Conservation (phyloP, 208 protist species). For the Trypanosoma platydactyli region DNA sequence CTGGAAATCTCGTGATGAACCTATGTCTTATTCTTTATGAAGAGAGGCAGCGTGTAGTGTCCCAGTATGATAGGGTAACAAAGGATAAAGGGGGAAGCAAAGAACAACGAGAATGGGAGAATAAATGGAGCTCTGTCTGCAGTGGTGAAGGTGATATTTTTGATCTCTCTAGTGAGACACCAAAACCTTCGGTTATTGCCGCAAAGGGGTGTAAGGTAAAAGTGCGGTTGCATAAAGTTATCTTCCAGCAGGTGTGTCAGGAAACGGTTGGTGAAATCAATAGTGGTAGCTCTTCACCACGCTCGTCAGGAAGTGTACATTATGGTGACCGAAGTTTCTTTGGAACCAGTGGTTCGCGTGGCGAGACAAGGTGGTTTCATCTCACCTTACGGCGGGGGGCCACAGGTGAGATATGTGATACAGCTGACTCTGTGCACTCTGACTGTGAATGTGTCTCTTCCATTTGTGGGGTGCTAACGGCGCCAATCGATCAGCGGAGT, state of each 20-base stretch:
- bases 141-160: background rate
- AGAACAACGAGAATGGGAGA: background rate
- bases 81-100: background rate
- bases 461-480: background rate
- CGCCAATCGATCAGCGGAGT: background rate
- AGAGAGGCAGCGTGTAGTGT: background rate
- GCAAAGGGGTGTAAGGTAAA: slow-evolving; percentile 12
- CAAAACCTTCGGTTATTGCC: slow-evolving; percentile 5
- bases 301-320: background rate
- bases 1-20: slow-evolving; percentile 24
- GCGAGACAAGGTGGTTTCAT: slow-evolving; percentile 9
- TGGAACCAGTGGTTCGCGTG: background rate
- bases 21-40: slow-evolving; percentile 22
- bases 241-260: slow-evolving; percentile 5
- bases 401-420: slow-evolving; percentile 20
- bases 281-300: background rate
- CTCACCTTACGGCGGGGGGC: slow-evolving; percentile 20
- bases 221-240: slow-evolving; percentile 21
- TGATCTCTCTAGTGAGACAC: background rate
- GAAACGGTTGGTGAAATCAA: background rate
- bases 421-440: slow-evolving; percentile 1
- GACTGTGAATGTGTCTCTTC: background rate
- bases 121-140: too few species aligned
- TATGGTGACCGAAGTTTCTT: background rate
- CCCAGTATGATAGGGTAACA: background rate